phyloP scores from a whole-genome alignment of 2,329 filamentous ascomycete species.

The Epichloe bromicola region DNA sequence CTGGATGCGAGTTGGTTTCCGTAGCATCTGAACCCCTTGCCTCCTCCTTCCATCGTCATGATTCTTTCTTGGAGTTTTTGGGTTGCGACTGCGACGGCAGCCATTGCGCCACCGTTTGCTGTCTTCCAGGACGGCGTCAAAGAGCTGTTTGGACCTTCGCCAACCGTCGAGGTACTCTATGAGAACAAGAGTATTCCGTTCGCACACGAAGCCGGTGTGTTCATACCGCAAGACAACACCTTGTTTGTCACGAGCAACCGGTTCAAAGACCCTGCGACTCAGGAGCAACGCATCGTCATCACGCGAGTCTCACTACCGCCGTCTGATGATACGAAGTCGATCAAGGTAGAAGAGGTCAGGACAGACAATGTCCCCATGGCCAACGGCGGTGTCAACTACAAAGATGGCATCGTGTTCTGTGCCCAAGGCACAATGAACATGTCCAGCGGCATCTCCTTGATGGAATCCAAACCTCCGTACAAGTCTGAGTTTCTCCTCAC shows the following conservation, averaged over 20 bases:
- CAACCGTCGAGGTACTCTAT: slow-evolving; percentile 23
- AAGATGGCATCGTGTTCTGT: slow-evolving; percentile 26
- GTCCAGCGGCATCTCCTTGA: slow-evolving; percentile 18
- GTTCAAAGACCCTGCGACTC: slow-evolving; percentile 11
- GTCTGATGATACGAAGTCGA: slow-evolving; percentile 2
- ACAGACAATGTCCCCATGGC: slow-evolving; percentile 26
- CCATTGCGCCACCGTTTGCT: neutral
- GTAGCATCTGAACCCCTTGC: too few relatives aligned
- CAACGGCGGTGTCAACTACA: slow-evolving; percentile 36
- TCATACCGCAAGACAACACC: slow-evolving; percentile 15
- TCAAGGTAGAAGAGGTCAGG: slow-evolving; percentile 21
- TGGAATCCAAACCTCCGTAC: slow-evolving; percentile 20
- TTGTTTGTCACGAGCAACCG: slow-evolving; percentile 24
- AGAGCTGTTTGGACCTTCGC: slow-evolving; percentile 20
- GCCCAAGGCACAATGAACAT: slow-evolving; percentile 21
- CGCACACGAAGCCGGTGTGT: slow-evolving; percentile 34
- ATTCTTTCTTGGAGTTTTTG: neutral
- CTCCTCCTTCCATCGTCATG: neutral
- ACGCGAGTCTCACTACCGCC: slow-evolving; percentile 13
- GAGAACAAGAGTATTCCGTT: slow-evolving; percentile 29
- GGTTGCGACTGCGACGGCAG: neutral
- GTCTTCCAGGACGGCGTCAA: slow-evolving; percentile 7
- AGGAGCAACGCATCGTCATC: slow-evolving; percentile 17
- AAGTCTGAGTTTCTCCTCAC: slow-evolving; percentile 17
- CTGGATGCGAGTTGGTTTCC: too few relatives aligned